Evolutionary conservation across 768 basidiomycete species (phyloP), one percentile per base, ranked within the genome.

Genomic region (Calvatia gigantea): DNA sequence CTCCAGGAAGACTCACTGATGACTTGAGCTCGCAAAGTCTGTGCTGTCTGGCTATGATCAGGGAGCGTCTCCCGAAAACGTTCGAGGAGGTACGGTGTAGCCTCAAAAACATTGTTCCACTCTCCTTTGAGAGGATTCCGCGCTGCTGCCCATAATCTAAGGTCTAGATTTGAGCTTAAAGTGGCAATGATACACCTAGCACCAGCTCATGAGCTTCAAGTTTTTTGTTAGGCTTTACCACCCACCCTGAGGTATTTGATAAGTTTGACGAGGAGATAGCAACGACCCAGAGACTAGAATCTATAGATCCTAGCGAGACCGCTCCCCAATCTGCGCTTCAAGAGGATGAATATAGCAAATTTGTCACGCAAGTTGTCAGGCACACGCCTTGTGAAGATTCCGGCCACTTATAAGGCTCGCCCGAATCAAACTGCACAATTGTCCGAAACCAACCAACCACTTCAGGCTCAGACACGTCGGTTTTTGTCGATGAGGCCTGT

Each of bases 111-210:
- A 67, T 79, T 84, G 5, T 61, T 55, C 91, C 90, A 92, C 73
- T 88, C 82, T 43, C 90, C 89, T 58, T 79, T 86, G 21, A 91
- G 63, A 58, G 78, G 78, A 62, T 91, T 87, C 62, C 87, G 87
- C 1, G 70, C 68, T 2, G 88, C 77, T 8, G 70, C 72, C 87
- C 86, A 92, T 11, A 92, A 70, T 12, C 80, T 77, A 23, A 91
- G 67, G 66, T 92, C 88, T 78, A 87, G 77, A 60, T 91, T 91
- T 14, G 88, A 85, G 56, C 79, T 89, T 55, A 91, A 72, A 17
- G 83, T 73, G 2, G 82, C 87, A 47, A 90, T 64, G 23, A 91
- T 67, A 60, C 88, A 90, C 52, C 89, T 91, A 57, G 35, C 15
- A 8, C 27, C 33, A 60, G 57, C 32, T 21, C 52, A 31, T 50